Evolutionary conservation across 2,329 filamentous ascomycete genomes (phyloP), one percentile per base, ranked within the genome.

Genomic region (Beauveria sp.): DNA sequence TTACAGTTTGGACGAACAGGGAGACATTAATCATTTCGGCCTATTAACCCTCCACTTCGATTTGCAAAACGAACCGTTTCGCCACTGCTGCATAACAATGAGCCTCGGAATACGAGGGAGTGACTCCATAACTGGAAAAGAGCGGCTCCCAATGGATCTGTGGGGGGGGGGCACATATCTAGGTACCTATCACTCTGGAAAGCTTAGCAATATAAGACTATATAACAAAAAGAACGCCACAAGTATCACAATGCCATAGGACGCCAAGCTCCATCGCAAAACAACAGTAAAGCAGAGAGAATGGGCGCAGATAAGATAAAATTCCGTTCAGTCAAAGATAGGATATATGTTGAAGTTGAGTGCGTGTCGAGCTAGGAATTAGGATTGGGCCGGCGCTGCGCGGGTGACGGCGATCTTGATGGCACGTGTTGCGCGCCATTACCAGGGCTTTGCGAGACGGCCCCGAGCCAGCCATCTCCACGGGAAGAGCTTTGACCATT

Each of bases 401-500:
- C 26, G 26, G 60, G 60, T n/a, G 61, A 63, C 3, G 57, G 57
- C 22, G 61, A 57, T 42, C 61, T 63, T 18, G 61, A 60, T 2
- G 61, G 56, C 4, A 51, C 46, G 5, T 49, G 51, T 18, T 59
- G 51, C 57, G 57, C 49, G n/a, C 57, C 49, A 42, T 28, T 50
- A 22, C 62, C 24, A 2, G 58, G 26, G 24, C 40, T 63, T 24
- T 55, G 47, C 1, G 62, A 60, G 26, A 63, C 30, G 12, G 24
- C 52, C 22, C 53, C 58, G 28, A 61, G 43, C 62, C 62, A 61
- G 7, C 47, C 43, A 5, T 60, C 62, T 6, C 40, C 34, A 42
- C 57, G 58, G 2, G 38, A 40, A 6, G 62, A 43, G 6, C 43
- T 24, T n/a, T 40, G 53, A 1, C 65, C 69, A 7, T 68, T 63